Base-by-base conservation (phyloP, 2,329 filamentous ascomycete species). In the Trichoderma gracile region DNA sequence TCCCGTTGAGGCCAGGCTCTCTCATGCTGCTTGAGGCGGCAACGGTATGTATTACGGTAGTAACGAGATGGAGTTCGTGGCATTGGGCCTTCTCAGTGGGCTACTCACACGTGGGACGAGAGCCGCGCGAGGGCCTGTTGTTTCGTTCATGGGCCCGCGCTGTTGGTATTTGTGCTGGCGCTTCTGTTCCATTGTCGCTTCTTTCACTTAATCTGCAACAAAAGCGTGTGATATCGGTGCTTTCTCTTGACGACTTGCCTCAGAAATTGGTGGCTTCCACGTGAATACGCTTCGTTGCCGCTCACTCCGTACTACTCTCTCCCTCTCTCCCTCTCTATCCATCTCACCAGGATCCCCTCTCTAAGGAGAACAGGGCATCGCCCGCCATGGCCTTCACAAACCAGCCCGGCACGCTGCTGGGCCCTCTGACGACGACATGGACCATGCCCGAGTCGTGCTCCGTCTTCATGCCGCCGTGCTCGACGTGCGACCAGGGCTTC, bases 401-500 rank as follows among this genome's bases (percentile, higher is more conserved):
- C 46, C 45, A 47, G 19, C 15, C 47, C 10, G 63, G 68, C 49
- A 63, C 62, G 15, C 61, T 67, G 46, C 71, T 73, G 12, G 71
- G 71, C 14, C 71, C 71, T 49, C 65, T 73, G 33, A 72, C 70
- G 15, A 71, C 70, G n/a, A 57, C 58, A 42, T 72, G 69, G 63
- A 62, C 61, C n/a, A 19, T 68, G 65, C 30, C 71, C 68, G 10
- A 47, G 63, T 66, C 65, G 47, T 74, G 71, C 59, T 64, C 64
- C 1, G 49, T 67, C 5, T 68, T 64, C 14, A 55, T 73, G 14
- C 65, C 63, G 2, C 3, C n/a, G 1, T 74, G 72, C 46, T 3
- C 46, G 12, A 69, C 55, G 8, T 74, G 73, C 64, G 54, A 63
- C 5, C 14, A 64, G 0, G 73, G 63, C 21, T 76, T 69, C 68